Conservation (phyloP, 768 basidiomycete species). For the Mycena sanguinolenta region DNA sequence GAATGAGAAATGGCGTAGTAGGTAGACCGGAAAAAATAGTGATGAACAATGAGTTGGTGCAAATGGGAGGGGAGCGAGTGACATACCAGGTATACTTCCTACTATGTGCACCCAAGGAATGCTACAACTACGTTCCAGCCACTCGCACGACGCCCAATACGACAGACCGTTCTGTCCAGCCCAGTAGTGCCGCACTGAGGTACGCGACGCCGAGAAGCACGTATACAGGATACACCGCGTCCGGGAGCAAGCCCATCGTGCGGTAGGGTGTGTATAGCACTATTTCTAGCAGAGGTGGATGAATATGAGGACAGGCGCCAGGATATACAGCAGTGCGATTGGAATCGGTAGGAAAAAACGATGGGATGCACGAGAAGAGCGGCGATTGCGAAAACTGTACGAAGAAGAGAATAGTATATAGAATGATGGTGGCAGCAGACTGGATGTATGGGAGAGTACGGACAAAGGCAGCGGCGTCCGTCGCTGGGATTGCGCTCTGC, state of each 20-base stretch:
- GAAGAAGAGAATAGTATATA: conserved; percentile 14
- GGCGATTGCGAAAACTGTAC: background rate
- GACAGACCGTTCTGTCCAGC: conserved; percentile 43
- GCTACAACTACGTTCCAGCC: no score
- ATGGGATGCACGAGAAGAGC: conserved; percentile 8
- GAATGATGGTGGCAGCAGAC: background rate
- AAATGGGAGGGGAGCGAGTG: no score
- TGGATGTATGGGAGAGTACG: conserved; percentile 9
- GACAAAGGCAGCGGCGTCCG: conserved; percentile 11
- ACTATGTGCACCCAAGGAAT: no score
- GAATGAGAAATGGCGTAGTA: no score
- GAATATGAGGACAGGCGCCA: conserved; percentile 51
- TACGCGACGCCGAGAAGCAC: conserved; percentile 53
- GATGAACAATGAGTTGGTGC: no score
- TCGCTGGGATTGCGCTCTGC: background rate
- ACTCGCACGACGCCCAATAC: background rate
- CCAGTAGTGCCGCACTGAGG: conserved; percentile 49
- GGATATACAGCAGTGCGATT: conserved; percentile 37
- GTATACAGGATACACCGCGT: conserved; percentile 51
- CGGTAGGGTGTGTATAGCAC: conserved; percentile 52
- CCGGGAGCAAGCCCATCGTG: conserved; percentile 38
- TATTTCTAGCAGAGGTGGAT: conserved; percentile 47
- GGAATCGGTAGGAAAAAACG: conserved; percentile 18
- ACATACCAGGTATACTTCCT: no score
- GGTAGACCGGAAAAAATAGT: no score